Conservation (phyloP, 495 filamentous ascomycete genomes). For the Penicillium arizonense region DNA sequence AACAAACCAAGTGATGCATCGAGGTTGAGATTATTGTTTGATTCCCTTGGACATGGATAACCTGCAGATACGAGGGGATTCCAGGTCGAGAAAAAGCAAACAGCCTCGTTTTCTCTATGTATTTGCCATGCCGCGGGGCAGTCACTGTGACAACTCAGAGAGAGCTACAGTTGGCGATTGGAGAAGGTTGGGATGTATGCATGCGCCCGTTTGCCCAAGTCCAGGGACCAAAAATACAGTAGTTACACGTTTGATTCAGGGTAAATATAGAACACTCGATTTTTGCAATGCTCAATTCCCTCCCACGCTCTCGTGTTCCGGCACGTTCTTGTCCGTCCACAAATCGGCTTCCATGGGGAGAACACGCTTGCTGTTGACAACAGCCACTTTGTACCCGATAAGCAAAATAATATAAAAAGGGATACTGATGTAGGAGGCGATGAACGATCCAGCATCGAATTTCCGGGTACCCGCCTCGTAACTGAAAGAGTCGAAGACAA, state of each 20-base stretch:
- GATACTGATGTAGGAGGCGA: constrained; percentile 76
- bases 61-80: background rate
- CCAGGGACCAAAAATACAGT: too few relatives aligned
- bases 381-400: constrained; percentile 62
- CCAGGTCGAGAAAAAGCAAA: background rate
- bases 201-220: too few relatives aligned
- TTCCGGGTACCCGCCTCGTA: constrained; percentile 34
- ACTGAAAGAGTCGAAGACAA: constrained; percentile 68
- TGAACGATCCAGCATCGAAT: constrained; percentile 62
- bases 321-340: constrained; percentile 46
- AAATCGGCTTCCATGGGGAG: constrained; percentile 59
- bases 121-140: background rate
- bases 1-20: too few relatives aligned
- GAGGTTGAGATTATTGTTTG: too few relatives aligned
- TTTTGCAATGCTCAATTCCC: too few relatives aligned
- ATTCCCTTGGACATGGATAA: too few relatives aligned
- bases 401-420: constrained; percentile 71
- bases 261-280: too few relatives aligned
- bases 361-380: constrained; percentile 48
- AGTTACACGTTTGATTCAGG: too few relatives aligned
- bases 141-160: background rate
- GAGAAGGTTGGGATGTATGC: too few relatives aligned
- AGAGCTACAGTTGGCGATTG: too few relatives aligned
- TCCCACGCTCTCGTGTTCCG: background rate
- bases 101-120: too few relatives aligned